These are phyloP conservation scores for Elaeis oleifera DNA, from an alignment of 202 grass and related monocot genomes.

Conservation along the genomic window DNA sequence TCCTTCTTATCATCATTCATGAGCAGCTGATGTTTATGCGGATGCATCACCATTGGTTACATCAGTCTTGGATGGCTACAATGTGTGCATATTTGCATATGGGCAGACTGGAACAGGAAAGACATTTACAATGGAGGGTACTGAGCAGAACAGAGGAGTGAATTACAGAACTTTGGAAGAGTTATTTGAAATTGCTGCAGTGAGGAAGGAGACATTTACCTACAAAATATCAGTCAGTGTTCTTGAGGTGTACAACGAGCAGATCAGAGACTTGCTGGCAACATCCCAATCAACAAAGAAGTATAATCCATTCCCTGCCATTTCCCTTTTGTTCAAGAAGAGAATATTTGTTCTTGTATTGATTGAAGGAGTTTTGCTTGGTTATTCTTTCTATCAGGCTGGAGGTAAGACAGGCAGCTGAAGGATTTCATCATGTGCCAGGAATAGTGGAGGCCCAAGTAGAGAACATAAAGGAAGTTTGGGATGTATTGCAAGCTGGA, in stretches of 20 bases:
- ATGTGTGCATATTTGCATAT: conserved; percentile 97
- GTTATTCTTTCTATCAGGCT: conserved; percentile 34
- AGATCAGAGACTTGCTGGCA: conserved; percentile 77
- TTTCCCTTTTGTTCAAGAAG: too few species aligned
- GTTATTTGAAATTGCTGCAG: conserved; percentile 73
- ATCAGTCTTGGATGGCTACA: conserved; percentile 94
- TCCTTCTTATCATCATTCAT: conserved; percentile 11
- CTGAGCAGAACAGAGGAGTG: conserved; percentile 67
- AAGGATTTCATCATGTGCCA: conserved; percentile 79
- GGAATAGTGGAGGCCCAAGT: conserved; percentile 89
- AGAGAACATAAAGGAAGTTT: conserved; percentile 61
- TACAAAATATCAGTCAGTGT: conserved; percentile 81
- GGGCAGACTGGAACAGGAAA: conserved; percentile 96
- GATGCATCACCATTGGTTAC: conserved; percentile 92
- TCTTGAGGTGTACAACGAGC: conserved; percentile 98
- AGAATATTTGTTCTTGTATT: too few species aligned
- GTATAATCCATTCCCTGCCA: conserved; percentile 20
- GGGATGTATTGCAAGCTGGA: conserved; percentile 68
- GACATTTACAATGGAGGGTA: conserved; percentile 99
- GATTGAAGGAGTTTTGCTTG: background rate
- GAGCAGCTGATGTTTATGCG: conserved; percentile 75
- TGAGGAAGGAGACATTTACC: conserved; percentile 78
- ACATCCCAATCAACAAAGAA: conserved; percentile 63
- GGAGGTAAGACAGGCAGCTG: conserved; percentile 71
- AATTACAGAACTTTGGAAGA: conserved; percentile 93